A percentile compares a stretch with the other conserved stretches of the same genome.
Conservation (phyloP, 176 grass and related monocot genomes). For the Phoenix roebelenii region DNA sequence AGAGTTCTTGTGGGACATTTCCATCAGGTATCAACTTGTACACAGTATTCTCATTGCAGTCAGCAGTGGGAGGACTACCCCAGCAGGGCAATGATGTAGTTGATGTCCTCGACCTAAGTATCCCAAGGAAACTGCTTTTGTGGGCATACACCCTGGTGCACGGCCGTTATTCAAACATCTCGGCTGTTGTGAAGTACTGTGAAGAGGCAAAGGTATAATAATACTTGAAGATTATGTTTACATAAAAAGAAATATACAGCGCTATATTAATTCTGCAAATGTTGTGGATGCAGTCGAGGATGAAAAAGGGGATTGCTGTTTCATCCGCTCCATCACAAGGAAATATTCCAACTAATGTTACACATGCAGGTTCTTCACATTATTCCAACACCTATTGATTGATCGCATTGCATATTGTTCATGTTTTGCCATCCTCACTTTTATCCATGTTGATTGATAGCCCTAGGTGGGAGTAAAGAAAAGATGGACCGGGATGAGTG, state of each 20-base stretch:
- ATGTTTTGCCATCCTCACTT: neutral
- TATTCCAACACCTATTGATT: neutral
- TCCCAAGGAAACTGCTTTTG: constrained; percentile 92
- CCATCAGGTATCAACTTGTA: constrained; percentile 79
- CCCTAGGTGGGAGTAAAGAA: constrained; percentile 38
- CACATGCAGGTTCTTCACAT: constrained; percentile 18
- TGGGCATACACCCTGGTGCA: constrained; percentile 74
- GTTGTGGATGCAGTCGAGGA: constrained; percentile 47
- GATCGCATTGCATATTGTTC: neutral
- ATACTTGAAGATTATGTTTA: neutral
- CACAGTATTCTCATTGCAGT: constrained; percentile 36
- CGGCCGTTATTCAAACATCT: constrained; percentile 69
- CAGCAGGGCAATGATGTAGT: constrained; percentile 33
- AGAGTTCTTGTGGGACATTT: constrained; percentile 76
- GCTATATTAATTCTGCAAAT: constrained; percentile 2
- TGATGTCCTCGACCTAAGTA: constrained; percentile 65
- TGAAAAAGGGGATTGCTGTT: constrained; percentile 46
- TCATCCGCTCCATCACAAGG: neutral
- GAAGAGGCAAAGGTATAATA: constrained; percentile 82
- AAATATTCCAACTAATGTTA: constrained; percentile 15
- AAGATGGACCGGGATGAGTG: constrained; percentile 39
- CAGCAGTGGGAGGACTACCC: constrained; percentile 32
- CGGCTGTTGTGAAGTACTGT: constrained; percentile 74
- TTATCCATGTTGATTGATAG: constrained; percentile 18
- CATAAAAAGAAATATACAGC: too few relatives aligned